Base-by-base conservation (phyloP, 1,284 basidiomycete genomes). In the Fomitopsis schrenkii region DNA sequence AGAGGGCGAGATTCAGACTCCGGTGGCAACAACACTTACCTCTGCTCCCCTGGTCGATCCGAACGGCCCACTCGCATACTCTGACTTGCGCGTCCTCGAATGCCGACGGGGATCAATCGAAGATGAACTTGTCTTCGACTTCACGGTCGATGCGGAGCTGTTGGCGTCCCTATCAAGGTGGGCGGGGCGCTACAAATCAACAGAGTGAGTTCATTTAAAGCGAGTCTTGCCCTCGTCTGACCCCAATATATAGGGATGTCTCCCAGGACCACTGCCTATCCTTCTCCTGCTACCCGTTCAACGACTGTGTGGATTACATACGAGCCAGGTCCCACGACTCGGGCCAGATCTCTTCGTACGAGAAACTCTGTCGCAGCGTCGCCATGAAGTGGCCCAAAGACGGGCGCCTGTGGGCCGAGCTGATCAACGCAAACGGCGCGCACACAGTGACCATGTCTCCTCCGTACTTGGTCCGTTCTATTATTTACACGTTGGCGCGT, bases 321-420 rank as follows among this genome's bases (percentile, higher is more conserved):
- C 54, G 48, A 5, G 38, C n/a, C 1, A 44, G 40, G 7, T 30
- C 54, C 1, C 42, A 38, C 5, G 26, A 48, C 54, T 12, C 28
- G 28, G 48, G 26, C 4, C n/a, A 50, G 10, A 36, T 35, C 2
- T 40, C 22, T 28, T 26, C 41, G 56, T 35, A 57, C 36, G 40
- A 52, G 44, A 28, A 41, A n/a, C 40, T 26, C 36, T 38, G 50
- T 35, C 45, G 61, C n/a, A 38, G 33, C 30, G 35, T 55, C n/a
- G 38, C 40, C 26, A 54, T 57, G 30, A 26, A 22, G 26, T 62
- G 61, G 61, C 61, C 61, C 5, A 54, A 30, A 22, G 61, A 62
- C 42, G 55, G 55, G 5, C 56, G 56, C 10, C 58, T 62, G 2
- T 62, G 58, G 58, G 58, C 58, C 5, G 35, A 44, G n/a, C 42